Evolutionary conservation across 164 flowering plant species (phyloP).

Genomic region (Vitis rotundifolia): DNA sequence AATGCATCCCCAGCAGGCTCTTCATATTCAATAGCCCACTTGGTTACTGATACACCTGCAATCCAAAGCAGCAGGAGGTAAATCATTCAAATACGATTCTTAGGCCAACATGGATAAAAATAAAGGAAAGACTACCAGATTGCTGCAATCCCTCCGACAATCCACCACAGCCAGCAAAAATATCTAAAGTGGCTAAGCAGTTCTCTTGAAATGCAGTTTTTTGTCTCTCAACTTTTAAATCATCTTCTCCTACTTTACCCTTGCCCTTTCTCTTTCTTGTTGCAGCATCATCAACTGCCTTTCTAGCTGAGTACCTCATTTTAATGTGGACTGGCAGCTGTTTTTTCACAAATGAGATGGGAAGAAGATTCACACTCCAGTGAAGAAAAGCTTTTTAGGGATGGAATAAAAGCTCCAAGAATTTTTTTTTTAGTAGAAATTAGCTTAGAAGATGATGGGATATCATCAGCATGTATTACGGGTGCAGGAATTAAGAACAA

Average conservation of each 20-base stretch:
- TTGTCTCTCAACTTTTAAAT: conserved; percentile 21
- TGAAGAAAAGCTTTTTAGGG: neutral
- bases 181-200: conserved; percentile 78
- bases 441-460: neutral
- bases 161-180: conserved; percentile 99
- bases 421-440: neutral
- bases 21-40: conserved; percentile 99
- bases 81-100: neutral
- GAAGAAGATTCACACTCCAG: neutral
- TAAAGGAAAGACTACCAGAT: conserved; percentile 48
- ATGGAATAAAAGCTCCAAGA: neutral
- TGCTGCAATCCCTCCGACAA: conserved; percentile 82
- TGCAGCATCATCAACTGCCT: conserved; percentile 33
- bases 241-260: conserved; percentile 60
- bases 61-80: conserved; percentile 7
- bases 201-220: conserved; percentile 25
- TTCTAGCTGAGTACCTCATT: conserved; percentile 38
- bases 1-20: conserved; percentile 95
- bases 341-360: conserved; percentile 1
- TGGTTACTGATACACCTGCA: conserved; percentile 72
- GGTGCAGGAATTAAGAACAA: neutral
- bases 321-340: conserved; percentile 70
- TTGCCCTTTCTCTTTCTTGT: conserved; percentile 81
- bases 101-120: neutral
- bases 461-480: no score